Conservation (phyloP, 2,329 filamentous ascomycete species). For the Chalaropsis thielavioides region DNA sequence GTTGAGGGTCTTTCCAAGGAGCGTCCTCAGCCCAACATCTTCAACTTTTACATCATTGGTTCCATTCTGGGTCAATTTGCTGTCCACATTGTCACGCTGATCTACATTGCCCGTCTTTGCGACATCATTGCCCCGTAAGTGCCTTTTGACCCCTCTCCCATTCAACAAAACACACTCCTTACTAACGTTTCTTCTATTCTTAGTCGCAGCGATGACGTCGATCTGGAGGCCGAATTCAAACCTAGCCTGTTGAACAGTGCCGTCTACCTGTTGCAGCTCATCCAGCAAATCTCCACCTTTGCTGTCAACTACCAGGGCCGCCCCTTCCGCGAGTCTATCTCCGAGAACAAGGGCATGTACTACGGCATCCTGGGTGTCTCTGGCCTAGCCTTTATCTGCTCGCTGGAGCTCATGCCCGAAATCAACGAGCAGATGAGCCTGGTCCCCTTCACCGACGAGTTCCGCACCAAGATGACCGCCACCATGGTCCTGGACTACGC, state of each 20-base stretch:
- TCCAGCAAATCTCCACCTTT: conserved; percentile 97
- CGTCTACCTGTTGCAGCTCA: conserved; percentile 91
- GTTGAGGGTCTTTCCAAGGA: conserved; percentile 94
- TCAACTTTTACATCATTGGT: conserved; percentile 97
- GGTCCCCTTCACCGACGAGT: conserved; percentile 76
- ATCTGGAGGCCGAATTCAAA: conserved; percentile 87
- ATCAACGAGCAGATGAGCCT: conserved; percentile 87
- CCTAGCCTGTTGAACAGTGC: conserved; percentile 92
- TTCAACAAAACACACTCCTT: not conserved
- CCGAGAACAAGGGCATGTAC: conserved; percentile 96
- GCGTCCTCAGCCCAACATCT: conserved; percentile 94
- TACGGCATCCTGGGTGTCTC: conserved; percentile 87
- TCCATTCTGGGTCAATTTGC: conserved; percentile 96
- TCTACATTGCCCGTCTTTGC: conserved; percentile 85
- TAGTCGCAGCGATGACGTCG: conserved; percentile 47
- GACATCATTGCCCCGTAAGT: conserved; percentile 73
- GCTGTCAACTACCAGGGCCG: conserved; percentile 99
- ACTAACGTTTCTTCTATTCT: conserved; percentile 22
- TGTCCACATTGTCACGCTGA: conserved; percentile 82
- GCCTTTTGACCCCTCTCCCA: not conserved
- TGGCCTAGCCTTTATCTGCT: conserved; percentile 82
- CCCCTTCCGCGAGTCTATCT: conserved; percentile 89
- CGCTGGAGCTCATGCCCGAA: conserved; percentile 88
- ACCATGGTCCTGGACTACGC: conserved; percentile 81
- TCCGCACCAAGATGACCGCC: conserved; percentile 71